Conservation (phyloP, 1,284 basidiomycete species). For the Phlebopus sp. region DNA sequence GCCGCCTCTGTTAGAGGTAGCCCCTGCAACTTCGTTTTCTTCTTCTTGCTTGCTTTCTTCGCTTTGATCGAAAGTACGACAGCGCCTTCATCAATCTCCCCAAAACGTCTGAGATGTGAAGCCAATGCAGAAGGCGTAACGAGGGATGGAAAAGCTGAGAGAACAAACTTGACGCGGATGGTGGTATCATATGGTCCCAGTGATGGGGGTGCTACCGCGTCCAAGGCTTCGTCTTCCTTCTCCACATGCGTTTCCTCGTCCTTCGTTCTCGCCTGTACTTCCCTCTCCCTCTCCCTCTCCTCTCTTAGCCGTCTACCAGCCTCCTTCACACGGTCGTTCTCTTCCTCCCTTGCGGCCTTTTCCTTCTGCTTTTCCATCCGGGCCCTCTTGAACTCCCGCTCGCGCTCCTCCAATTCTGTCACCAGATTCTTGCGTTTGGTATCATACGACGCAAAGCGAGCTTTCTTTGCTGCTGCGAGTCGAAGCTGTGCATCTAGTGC, state of each 20-base stretch:
- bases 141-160: conserved; percentile 55
- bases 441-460: conserved; percentile 75
- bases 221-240: conserved; percentile 40
- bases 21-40: conserved; percentile 10
- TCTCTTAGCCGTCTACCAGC: conserved; percentile 72
- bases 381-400: conserved; percentile 73
- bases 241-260: conserved; percentile 30
- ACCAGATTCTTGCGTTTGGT: conserved; percentile 77
- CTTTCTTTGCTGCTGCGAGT: conserved; percentile 66
- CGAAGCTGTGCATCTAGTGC: conserved; percentile 80
- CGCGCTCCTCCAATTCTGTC: conserved; percentile 82
- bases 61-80: conserved; percentile 64
- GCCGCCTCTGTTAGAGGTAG: conserved; percentile 6
- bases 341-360: conserved; percentile 53
- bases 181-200: conserved; percentile 70
- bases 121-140: conserved; percentile 50
- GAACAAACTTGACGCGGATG: conserved; percentile 63
- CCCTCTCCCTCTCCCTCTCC: conserved; percentile 56
- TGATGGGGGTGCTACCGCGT: conserved; percentile 47
- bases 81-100: conserved; percentile 55
- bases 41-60: conserved; percentile 35
- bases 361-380: conserved; percentile 59
- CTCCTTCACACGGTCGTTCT: conserved; percentile 77
- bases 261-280: conserved; percentile 43
- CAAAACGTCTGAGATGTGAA: conserved; percentile 55